Percentiles rank a stretch among this genome's conserved stretches.
These are phyloP conservation scores for Pythium apleroticum DNA, from an alignment of 352 stramenopile species.

Conservation along the genomic window DNA sequence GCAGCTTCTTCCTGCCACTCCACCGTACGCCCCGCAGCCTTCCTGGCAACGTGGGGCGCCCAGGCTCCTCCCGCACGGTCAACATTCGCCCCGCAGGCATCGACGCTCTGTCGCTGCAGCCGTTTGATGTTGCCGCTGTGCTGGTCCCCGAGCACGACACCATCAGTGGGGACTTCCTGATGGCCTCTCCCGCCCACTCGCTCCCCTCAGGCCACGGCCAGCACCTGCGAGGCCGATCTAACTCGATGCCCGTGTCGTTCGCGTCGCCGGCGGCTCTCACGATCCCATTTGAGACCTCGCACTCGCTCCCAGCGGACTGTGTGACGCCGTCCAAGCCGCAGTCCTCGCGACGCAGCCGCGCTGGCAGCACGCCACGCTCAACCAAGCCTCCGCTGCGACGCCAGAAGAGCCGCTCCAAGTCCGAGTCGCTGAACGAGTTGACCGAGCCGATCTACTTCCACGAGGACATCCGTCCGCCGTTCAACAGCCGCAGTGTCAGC, in stretches of 20 bases:
- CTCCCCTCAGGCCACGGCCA: conserved; percentile 12
- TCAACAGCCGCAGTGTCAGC: conserved; percentile 37
- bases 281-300: conserved; percentile 1
- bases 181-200: conserved; percentile 16
- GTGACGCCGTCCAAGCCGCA: conserved; percentile 3
- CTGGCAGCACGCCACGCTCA: conserved; percentile 35
- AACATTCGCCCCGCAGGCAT: conserved; percentile 59
- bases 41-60: conserved; percentile 5
- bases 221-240: conserved; percentile 60
- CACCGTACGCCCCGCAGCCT: conserved; percentile 34
- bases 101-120: conserved; percentile 24
- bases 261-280: conserved; percentile 7
- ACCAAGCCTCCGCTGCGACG: conserved; percentile 32
- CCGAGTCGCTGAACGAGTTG: conserved; percentile 48
- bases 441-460: conserved; percentile 29
- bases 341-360: conserved; percentile 34
- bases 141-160: conserved; percentile 26
- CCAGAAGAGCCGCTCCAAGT: conserved; percentile 59
- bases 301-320: background rate
- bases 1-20: conserved; percentile 48
- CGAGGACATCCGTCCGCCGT: conserved; percentile 27
- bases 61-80: conserved; percentile 33
- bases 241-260: conserved; percentile 70
- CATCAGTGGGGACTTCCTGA: conserved; percentile 11
- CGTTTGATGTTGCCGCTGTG: conserved; percentile 14